A percentile compares a stretch with the other conserved stretches of the same genome.
phyloP scores from a whole-genome alignment of 441 rosid species.

The Manihot esculenta region DNA sequence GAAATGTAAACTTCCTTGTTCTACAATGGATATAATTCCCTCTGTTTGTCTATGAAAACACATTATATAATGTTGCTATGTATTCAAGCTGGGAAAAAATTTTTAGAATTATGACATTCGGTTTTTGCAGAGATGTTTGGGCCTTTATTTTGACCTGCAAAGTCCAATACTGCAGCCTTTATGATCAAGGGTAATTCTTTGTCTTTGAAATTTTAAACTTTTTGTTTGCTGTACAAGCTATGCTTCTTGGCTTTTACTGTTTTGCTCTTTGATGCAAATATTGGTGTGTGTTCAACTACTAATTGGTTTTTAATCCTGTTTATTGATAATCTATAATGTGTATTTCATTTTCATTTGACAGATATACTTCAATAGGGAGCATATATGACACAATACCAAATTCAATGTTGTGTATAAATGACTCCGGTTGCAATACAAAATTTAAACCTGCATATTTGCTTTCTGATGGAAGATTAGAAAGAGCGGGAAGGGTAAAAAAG shows the following conservation, averaged over 20 bases:
- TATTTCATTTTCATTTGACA: slow-evolving; percentile 33
- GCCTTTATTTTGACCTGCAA: slow-evolving; percentile 90
- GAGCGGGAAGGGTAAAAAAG: slow-evolving; percentile 91
- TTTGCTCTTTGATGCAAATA: slow-evolving; percentile 11
- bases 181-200: slow-evolving; percentile 85
- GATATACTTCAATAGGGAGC: slow-evolving; percentile 98
- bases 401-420: slow-evolving; percentile 54
- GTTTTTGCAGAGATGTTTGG: slow-evolving; percentile 93
- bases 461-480: slow-evolving; percentile 93
- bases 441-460: slow-evolving; percentile 97
- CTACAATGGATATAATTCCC: too few species aligned
- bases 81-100: background rate
- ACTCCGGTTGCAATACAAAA: slow-evolving; percentile 49
- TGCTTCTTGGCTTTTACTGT: slow-evolving; percentile 10
- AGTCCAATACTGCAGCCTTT: slow-evolving; percentile 95
- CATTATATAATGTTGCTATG: background rate
- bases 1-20: too few species aligned
- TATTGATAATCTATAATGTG: background rate
- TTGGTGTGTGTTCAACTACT: slow-evolving; percentile 2
- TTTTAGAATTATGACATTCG: slow-evolving; percentile 22
- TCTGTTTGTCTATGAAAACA: too few species aligned
- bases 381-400: slow-evolving; percentile 93
- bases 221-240: slow-evolving; percentile 13
- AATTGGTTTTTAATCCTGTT: slow-evolving; percentile 15
- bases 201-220: slow-evolving; percentile 18